phyloP scores from a whole-genome alignment of 371 early-diverging fungal genomes.

The Rhizomucor miehei region DNA sequence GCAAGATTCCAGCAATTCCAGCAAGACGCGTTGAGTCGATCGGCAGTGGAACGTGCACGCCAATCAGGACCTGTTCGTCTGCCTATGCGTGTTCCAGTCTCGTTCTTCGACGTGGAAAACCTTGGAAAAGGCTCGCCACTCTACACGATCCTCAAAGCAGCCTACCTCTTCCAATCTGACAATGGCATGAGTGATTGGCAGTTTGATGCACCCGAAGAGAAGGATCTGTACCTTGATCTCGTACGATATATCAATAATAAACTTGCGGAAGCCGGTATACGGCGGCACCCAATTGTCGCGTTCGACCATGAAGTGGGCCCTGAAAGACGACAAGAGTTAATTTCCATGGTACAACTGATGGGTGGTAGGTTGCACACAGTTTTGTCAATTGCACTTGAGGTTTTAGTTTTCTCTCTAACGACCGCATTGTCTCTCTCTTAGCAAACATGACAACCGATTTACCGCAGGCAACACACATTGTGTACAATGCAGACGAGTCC shows the following conservation, averaged over 20 bases:
- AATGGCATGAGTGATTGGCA: conserved; percentile 57
- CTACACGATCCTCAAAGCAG: conserved; percentile 50
- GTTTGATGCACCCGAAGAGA: conserved; percentile 41
- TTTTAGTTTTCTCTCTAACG: too few relatives aligned
- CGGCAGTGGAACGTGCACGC: conserved; percentile 24
- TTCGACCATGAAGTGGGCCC: conserved; percentile 45
- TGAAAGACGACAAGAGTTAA: conserved; percentile 39
- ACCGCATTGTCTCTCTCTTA: conserved; percentile 1
- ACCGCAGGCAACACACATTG: conserved; percentile 61
- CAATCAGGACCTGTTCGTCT: conserved; percentile 7
- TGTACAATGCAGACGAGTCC: conserved; percentile 29
- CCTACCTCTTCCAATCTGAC: conserved; percentile 49
- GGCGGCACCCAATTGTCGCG: conserved; percentile 40
- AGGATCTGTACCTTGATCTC: conserved; percentile 35
- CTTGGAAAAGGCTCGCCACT: conserved; percentile 28
- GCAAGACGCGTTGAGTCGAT: conserved; percentile 48
- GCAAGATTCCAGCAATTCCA: conserved; percentile 63
- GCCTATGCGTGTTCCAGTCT: conserved; percentile 48
- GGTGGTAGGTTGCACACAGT: conserved; percentile 40
- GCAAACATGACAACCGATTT: conserved; percentile 21
- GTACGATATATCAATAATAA: conserved; percentile 35
- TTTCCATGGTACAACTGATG: conserved; percentile 29
- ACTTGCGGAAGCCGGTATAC: conserved; percentile 29
- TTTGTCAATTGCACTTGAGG: conserved; percentile 1
- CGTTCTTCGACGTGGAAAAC: conserved; percentile 44